Base-by-base conservation (phyloP, 139 green algal genomes). In the Limnomonas spitsbergensis region DNA sequence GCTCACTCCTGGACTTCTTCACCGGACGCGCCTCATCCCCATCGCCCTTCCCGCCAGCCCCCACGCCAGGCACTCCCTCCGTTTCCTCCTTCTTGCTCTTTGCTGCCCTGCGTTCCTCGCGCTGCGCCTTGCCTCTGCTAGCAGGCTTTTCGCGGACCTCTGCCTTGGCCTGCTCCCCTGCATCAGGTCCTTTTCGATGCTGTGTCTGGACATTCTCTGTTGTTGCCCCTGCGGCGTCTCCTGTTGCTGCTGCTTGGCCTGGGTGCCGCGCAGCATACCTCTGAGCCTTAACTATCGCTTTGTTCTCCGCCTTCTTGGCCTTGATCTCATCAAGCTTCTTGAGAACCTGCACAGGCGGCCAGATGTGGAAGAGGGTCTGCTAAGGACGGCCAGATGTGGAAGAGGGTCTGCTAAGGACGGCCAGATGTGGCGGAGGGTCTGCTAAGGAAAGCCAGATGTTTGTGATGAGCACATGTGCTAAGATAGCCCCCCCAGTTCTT, bases 251-350 rank as follows among this genome's bases (percentile, higher is more conserved):
- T n/a, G n/a, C n/a, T n/a, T n/a, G n/a, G n/a, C n/a, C n/a, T n/a
- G n/a, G n/a, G n/a, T n/a, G n/a, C 69, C 20, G 40, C 42, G 69
- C 69, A 20, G 69, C 69, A 14, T 24, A 4, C 66, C 24, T 31
- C 75, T 75, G 54, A 6, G n/a, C 26, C n/a, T 71, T 31, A 38
- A 20, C 26, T 71, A 4, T 53, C 36, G 35, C 69, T 20, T 34
- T 53, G 34, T 9, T 24, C 9, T 4, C 35, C 27, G 69, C 69
- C 36, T 24, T 32, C 78, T 67, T 34, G 4, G 39, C 68, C 34
- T 53, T 53, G 35, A 53, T 79, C 76, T 73, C 68, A 72, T 89
- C 83, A 4, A 84, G 77, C 70, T 87, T 78, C 75, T 86, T 85
- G 6, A 92, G 77, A 29, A 88, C 81, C 85, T 84, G 73, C 1